Conservation (phyloP, 345 rosid species). For the Salix caprea region DNA sequence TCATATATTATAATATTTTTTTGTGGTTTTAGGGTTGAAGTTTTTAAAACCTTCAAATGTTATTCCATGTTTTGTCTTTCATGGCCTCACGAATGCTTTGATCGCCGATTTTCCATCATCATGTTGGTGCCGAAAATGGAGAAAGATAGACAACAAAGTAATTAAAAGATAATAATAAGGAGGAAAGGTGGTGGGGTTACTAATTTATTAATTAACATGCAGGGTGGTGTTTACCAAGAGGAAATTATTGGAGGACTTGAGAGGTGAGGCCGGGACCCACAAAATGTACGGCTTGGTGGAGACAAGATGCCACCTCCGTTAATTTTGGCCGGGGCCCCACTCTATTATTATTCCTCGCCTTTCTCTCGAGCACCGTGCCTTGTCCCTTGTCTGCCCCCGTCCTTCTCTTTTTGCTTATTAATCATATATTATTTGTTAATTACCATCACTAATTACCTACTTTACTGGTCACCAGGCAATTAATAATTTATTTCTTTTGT, state of each 20-base stretch:
- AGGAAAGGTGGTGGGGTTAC: neutral
- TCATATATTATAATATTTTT: too few relatives aligned
- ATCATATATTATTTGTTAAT: neutral
- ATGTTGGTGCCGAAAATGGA: neutral
- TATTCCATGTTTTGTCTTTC: too few relatives aligned
- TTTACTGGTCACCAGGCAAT: neutral
- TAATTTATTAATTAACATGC: too few relatives aligned
- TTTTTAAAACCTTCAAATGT: too few relatives aligned
- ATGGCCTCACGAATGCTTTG: too few relatives aligned
- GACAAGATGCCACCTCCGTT: conserved; percentile 55
- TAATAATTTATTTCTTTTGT: neutral
- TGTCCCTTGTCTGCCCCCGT: neutral
- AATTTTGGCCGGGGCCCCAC: conserved; percentile 33
- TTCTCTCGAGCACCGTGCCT: conserved; percentile 52
- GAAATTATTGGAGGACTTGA: conserved; percentile 2
- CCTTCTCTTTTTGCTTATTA: neutral
- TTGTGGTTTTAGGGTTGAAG: too few relatives aligned
- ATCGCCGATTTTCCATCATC: too few relatives aligned
- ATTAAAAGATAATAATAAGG: neutral
- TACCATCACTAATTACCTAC: neutral
- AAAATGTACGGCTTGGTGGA: conserved; percentile 26
- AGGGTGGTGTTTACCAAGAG: neutral
- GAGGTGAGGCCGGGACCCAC: conserved; percentile 4
- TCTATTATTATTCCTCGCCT: neutral
- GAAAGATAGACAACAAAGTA: neutral